Base-by-base conservation (phyloP, 805 yeast genomes). In the Metschnikowia lunata region DNA sequence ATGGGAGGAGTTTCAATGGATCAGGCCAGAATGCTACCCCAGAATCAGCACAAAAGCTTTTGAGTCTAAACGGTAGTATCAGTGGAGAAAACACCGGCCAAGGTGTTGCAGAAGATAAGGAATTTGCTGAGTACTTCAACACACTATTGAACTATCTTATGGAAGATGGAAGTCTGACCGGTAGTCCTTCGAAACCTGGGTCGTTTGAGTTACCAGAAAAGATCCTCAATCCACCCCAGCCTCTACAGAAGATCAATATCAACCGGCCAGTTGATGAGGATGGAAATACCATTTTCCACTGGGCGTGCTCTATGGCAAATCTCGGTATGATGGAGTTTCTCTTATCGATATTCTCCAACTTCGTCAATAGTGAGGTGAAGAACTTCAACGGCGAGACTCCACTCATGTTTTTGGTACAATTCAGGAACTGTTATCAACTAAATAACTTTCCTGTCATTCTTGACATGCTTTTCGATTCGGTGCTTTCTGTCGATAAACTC, bases 241-340 rank as follows among this genome's bases (percentile, higher is more conserved):
- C 76, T 8, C 46, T 67, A 2, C 50, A 58, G n/a, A 78, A 79
- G 54, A 79, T 87, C 31, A 76, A 80, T 47, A 72, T 90, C 40
- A 93, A 88, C 57, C 87, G 88, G 30, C 83, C 97, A 1, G 86
- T 95, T 36, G 99, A 95, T 64, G 95, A 87, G 54, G 80, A 84
- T 46, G 97, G 98, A 0, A 93, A 93, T 59, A 85, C 96, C 0
- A 88, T 96, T 0, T 72, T 93, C 45, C 99, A 93, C 64, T 87
- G 98, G 95, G 95, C 97, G 4, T 82, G 97, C 12, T 87, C 97
- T 0, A 74, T 93, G 61, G 98, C 95, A 0, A 80, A 88, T 46
- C 65, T 83, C 1, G 69, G 80, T 3, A 72, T 90, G 40, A 91
- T 88, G 3, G 78, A 80, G 50, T 67, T 80, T 27, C 58, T 85